phyloP scores from a whole-genome alignment of 768 basidiomycete species.

The Rubroboletus pulcherrimus region DNA sequence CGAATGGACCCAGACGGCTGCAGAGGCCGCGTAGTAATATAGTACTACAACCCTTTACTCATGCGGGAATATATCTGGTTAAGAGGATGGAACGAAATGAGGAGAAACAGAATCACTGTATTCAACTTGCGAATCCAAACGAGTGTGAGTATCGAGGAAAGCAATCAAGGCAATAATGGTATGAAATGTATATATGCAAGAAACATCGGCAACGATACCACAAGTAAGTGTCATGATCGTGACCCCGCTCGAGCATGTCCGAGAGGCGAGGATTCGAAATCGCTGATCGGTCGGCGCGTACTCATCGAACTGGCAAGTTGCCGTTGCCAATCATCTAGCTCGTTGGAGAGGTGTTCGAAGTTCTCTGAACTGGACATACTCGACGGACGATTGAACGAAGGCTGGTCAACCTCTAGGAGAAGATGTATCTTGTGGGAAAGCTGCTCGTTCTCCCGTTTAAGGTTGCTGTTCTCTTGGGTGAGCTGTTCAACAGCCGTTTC shows the following conservation, averaged over 20 bases:
- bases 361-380: conserved; percentile 85
- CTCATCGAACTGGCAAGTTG: conserved; percentile 79
- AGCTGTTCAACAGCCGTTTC: conserved; percentile 80
- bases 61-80: conserved; percentile 34
- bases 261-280: conserved; percentile 59
- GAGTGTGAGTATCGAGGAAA: conserved; percentile 43
- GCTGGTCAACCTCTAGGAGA: conserved; percentile 81
- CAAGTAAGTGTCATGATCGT: conserved; percentile 37
- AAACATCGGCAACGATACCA: conserved; percentile 14
- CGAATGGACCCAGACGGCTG: conserved; percentile 80
- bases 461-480: conserved; percentile 71
- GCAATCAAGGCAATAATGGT: conserved; percentile 36
- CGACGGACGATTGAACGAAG: conserved; percentile 61
- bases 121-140: conserved; percentile 49
- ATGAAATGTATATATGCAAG: conserved; percentile 35
- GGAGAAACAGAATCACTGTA: conserved; percentile 34
- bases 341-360: conserved; percentile 75
- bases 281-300: conserved; percentile 65
- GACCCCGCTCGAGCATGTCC: conserved; percentile 60
- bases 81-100: conserved; percentile 31
- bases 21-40: conserved; percentile 19
- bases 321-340: conserved; percentile 84
- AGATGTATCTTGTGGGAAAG: conserved; percentile 89
- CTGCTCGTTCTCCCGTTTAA: conserved; percentile 84
- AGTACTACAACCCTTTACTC: conserved; percentile 17